These are phyloP conservation scores for Botryotinia calthae DNA, from an alignment of 2,329 filamentous ascomycete species.

Conservation along the genomic window DNA sequence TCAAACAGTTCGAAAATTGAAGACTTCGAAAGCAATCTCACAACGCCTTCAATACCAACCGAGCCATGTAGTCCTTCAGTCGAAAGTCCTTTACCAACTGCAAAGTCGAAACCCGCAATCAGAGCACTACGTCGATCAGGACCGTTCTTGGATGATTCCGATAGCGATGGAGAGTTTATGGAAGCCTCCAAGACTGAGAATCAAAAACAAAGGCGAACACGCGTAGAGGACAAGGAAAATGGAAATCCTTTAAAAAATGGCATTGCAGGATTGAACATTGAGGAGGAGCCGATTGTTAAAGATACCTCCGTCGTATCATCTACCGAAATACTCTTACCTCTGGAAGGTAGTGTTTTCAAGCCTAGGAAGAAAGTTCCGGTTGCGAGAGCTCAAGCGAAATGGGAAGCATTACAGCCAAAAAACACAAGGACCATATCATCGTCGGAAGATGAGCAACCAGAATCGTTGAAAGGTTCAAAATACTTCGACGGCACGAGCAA, in stretches of 20 bases:
- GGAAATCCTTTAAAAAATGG: constrained; percentile 23
- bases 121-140: constrained; percentile 44
- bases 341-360: constrained; percentile 19
- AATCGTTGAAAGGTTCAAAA: not conserved
- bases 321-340: constrained; percentile 15
- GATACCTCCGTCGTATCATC: constrained; percentile 26
- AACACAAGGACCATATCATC: constrained; percentile 13
- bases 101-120: not conserved
- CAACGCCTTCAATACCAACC: constrained; percentile 5
- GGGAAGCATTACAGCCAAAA: constrained; percentile 34
- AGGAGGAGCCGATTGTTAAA: constrained; percentile 22
- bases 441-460: not conserved
- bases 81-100: not conserved
- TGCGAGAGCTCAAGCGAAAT: constrained; percentile 32
- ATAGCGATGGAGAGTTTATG: constrained; percentile 48
- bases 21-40: constrained; percentile 12
- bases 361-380: constrained; percentile 29
- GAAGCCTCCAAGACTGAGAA: not conserved
- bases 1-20: constrained; percentile 16
- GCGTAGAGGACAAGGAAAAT: not conserved
- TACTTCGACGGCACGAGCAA: constrained; percentile 23
- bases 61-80: not conserved
- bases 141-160: constrained; percentile 71
- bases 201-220: not conserved
- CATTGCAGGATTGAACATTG: constrained; percentile 18